Percentiles rank a stretch among this genome's conserved stretches.
These are phyloP conservation scores for Pistacia atlantica DNA, from an alignment of 345 rosid genomes.

Conservation along the genomic window DNA sequence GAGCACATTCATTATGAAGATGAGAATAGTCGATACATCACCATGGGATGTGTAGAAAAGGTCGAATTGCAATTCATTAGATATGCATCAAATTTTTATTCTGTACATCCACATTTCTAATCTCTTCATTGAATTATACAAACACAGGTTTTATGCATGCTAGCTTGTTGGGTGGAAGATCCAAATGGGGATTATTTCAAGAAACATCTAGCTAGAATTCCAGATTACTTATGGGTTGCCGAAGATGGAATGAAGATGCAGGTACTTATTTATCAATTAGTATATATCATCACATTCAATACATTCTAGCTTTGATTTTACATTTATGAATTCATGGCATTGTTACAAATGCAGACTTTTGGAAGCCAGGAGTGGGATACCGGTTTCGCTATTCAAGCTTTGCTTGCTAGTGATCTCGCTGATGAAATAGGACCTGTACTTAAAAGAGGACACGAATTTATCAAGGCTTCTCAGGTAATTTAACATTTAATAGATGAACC, in stretches of 20 bases:
- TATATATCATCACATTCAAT: not conserved
- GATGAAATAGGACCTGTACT: constrained; percentile 58
- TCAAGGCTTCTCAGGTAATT: constrained; percentile 70
- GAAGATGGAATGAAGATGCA: constrained; percentile 66
- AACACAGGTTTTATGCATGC: constrained; percentile 41
- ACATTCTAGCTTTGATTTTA: no score
- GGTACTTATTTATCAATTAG: constrained; percentile 13
- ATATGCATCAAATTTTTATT: no score
- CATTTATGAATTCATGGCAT: no score
- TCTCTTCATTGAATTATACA: not conserved
- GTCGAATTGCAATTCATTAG: not conserved
- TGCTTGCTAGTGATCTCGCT: constrained; percentile 54
- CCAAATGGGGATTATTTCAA: constrained; percentile 42
- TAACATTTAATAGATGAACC: not conserved
- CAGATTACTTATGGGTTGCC: constrained; percentile 46
- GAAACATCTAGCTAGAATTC: constrained; percentile 47
- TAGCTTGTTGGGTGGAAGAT: constrained; percentile 60
- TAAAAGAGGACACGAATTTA: constrained; percentile 66
- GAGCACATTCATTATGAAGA: constrained; percentile 44
- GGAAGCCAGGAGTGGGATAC: constrained; percentile 57
- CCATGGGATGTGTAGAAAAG: constrained; percentile 40
- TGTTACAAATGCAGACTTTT: constrained; percentile 29
- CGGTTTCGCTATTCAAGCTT: constrained; percentile 66
- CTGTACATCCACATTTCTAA: no score
- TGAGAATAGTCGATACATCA: constrained; percentile 37